These are phyloP conservation scores for Fomitopsis pinicola DNA, from an alignment of 1,284 basidiomycete species.

Conservation along the genomic window DNA sequence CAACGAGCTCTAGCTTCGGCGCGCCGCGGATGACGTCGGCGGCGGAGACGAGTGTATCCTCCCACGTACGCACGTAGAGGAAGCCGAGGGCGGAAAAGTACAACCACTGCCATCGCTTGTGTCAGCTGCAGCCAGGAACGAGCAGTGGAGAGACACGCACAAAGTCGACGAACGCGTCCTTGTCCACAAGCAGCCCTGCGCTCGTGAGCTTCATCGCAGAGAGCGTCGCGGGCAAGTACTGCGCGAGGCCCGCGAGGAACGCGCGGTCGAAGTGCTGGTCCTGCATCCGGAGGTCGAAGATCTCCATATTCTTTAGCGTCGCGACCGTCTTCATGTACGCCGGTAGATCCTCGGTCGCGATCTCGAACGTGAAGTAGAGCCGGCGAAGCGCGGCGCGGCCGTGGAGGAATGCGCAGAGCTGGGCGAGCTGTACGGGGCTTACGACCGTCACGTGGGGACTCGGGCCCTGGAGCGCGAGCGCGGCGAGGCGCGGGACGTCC, in stretches of 20 bases:
- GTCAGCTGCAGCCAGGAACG: not conserved
- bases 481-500: not conserved
- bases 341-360: not conserved
- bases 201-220: not conserved
- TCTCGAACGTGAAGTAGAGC: not conserved
- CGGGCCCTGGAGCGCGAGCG: not conserved
- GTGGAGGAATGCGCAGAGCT: not conserved
- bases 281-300: not conserved
- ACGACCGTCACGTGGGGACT: not conserved
- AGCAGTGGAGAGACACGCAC: not conserved
- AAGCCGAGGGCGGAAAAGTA: not conserved
- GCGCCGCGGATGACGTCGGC: not conserved
- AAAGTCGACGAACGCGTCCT: not conserved
- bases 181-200: not conserved
- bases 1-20: not conserved
- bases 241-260: not conserved
- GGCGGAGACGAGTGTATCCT: not conserved
- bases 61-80: not conserved
- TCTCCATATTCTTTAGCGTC: not conserved
- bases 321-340: not conserved
- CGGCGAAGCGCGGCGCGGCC: not conserved
- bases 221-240: not conserved
- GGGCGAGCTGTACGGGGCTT: not conserved
- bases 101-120: not conserved
- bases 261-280: not conserved